Conservation (phyloP, 345 rosid genomes). For the Sonneratia caseolaris region DNA sequence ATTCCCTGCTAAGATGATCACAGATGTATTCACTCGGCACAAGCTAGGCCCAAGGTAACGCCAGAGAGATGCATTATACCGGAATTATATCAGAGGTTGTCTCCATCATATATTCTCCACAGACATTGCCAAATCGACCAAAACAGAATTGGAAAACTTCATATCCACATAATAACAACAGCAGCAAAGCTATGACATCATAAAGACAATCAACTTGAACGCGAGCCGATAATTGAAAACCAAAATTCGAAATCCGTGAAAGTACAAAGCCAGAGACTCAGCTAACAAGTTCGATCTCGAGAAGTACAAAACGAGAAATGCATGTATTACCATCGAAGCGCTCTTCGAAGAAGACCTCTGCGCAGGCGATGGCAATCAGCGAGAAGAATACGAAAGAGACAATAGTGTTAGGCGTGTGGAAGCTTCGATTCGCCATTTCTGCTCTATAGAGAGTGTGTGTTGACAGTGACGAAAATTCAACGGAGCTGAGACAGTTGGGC, state of each 20-base stretch:
- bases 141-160: background rate
- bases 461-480: background rate
- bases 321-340: slow-evolving; percentile 63
- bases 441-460: slow-evolving; percentile 10
- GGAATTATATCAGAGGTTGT: background rate
- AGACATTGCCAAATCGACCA: background rate
- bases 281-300: background rate
- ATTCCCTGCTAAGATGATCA: background rate
- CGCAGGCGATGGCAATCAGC: slow-evolving; percentile 36
- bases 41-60: background rate
- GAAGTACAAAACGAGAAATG: background rate
- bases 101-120: background rate
- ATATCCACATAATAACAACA: background rate
- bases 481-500: slow-evolving; percentile 8
- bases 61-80: background rate
- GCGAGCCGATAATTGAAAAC: background rate
- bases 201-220: background rate
- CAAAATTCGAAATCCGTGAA: background rate
- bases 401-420: slow-evolving; percentile 24
- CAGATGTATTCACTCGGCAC: background rate
- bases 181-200: background rate
- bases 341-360: slow-evolving; percentile 79
- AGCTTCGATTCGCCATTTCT: slow-evolving; percentile 27
- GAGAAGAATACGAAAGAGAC: slow-evolving; percentile 25
- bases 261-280: background rate